Percentiles rank a stretch among this genome's conserved stretches.
phyloP scores from a whole-genome alignment of 2,329 filamentous ascomycete species.

The Proliferodiscus dingleyae region DNA sequence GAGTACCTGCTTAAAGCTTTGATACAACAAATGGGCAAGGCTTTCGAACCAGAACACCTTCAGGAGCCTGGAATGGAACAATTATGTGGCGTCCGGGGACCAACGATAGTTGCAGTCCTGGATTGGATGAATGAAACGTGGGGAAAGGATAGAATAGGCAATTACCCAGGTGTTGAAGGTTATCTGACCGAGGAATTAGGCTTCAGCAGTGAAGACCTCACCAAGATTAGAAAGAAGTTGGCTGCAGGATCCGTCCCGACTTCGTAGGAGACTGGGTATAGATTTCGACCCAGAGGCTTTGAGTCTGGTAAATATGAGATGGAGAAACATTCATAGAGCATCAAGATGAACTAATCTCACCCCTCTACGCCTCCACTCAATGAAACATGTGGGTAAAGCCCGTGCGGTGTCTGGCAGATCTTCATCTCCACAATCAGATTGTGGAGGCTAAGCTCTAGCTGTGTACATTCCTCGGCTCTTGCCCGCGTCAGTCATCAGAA shows the following conservation, averaged over 20 bases:
- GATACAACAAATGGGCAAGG: constrained; percentile 34
- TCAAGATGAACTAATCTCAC: too few species aligned
- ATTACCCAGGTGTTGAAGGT: constrained; percentile 36
- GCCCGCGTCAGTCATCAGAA: too few species aligned
- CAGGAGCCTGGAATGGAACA: constrained; percentile 46
- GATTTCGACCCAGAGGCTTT: too few species aligned
- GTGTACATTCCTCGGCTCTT: too few species aligned
- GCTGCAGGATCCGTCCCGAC: background rate
- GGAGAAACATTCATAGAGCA: too few species aligned
- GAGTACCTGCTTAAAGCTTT: constrained; percentile 42
- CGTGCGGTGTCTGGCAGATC: too few species aligned
- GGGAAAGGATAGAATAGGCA: constrained; percentile 32
- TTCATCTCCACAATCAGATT: too few species aligned
- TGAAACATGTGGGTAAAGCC: too few species aligned
- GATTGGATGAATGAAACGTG: constrained; percentile 40
- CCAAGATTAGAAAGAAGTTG: constrained; percentile 41
- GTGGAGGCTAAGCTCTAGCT: too few species aligned
- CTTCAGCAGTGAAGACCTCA: constrained; percentile 42
- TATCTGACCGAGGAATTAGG: constrained; percentile 44
- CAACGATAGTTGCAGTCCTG: constrained; percentile 44
- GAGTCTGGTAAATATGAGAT: too few species aligned
- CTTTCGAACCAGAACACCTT: constrained; percentile 19
- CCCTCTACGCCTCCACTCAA: too few species aligned
- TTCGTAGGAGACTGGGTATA: too few species aligned
- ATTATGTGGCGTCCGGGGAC: constrained; percentile 39